phyloP scores from a whole-genome alignment of 1,139 yeast species.

The Komagataea norvegica region DNA sequence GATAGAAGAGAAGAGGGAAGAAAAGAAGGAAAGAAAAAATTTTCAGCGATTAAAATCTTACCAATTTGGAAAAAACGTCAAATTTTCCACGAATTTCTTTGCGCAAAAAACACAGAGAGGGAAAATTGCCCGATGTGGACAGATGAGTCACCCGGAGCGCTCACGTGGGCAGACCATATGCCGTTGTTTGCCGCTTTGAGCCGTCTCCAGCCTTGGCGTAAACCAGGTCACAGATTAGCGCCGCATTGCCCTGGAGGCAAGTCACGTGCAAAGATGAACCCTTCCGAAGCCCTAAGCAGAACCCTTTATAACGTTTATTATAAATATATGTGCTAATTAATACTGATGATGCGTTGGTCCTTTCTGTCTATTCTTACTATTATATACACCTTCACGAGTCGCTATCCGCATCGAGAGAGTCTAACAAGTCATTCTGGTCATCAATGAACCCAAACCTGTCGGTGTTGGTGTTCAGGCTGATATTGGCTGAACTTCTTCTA shows the following conservation, averaged over 20 bases:
- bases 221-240: too few relatives aligned
- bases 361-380: neutral
- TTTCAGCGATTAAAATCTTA: neutral
- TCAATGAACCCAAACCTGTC: conserved; percentile 26
- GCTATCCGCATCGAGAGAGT: conserved; percentile 25
- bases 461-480: conserved; percentile 18
- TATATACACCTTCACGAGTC: conserved; percentile 2
- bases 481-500: conserved; percentile 15
- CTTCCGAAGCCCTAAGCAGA: too few relatives aligned
- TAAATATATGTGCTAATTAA: too few relatives aligned
- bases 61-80: neutral
- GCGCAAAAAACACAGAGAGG: too few relatives aligned
- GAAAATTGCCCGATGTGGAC: too few relatives aligned
- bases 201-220: too few relatives aligned
- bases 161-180: too few relatives aligned
- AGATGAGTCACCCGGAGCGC: conserved; percentile 1
- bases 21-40: conserved; percentile 3
- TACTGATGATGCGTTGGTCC: too few relatives aligned
- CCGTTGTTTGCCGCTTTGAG: too few relatives aligned
- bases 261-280: too few relatives aligned
- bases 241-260: too few relatives aligned
- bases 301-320: too few relatives aligned
- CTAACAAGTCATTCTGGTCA: conserved; percentile 27
- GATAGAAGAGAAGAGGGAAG: neutral
- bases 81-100: neutral